Evolutionary conservation across 2,329 filamentous ascomycete genomes (phyloP), one percentile per base, ranked within the genome.

Genomic region (Claviceps sp.): DNA sequence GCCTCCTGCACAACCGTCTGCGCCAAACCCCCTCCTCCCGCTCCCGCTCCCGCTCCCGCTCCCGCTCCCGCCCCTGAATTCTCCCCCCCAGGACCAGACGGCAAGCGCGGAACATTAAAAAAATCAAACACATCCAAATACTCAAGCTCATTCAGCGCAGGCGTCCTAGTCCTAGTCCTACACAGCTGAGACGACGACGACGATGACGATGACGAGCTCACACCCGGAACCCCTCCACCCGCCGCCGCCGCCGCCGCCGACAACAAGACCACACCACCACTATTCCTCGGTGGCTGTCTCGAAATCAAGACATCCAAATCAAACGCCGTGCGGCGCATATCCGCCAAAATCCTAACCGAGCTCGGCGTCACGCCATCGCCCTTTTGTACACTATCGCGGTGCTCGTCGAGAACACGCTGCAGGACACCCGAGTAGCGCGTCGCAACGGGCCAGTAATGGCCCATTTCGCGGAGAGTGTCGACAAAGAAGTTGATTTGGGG

Each of bases 51-150:
- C 8, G 7, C 7, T 8, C 26, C 24, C 19, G 19, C 24, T 26
- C 24, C 24, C 24, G 24, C 24, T 26, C 24, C 24, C 24, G 24
- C 24, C 22, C 22, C 26, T 10, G 8, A 3, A 30, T 11, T 30
- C 26, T 30, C 26, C 8, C 8, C 26, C 26, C 26, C 26, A 10
- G 26, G 8, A 30, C 26, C 26, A 11, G 26, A 10, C 0, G 79
- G 77, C 24, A 95, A 70, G 17, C 89, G 74, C 1, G 90, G 90
- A 52, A 94, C 82, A 63, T 95, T 95, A 74, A 95, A 96, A 64
- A 94, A 95, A 60, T 93, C 88, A 64, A 96, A 95, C 0, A 95
- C 87, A 60, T 95, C 89, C 2, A 95, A 73, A 63, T 94, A 95
- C 64, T 95, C 90, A 3, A 95, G 73, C 62, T 95, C 89, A 58